Evolutionary conservation across 169 alveolate genomes (phyloP), one percentile per base, ranked within the genome.

Genomic region (Plasmodium knowlesi): DNA sequence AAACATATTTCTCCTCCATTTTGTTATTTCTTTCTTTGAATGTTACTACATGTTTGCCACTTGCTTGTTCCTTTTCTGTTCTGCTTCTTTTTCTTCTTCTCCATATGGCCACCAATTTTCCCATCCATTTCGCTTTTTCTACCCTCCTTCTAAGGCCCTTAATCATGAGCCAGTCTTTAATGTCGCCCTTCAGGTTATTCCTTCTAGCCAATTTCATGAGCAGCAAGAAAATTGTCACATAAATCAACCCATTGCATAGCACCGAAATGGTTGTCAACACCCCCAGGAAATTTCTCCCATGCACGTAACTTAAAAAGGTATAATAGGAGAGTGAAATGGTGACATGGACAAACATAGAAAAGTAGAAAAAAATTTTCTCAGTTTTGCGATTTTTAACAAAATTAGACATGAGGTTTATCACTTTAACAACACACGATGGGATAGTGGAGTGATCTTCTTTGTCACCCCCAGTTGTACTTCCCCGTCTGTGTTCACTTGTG

Each of bases 321-420:
- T 78, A 88, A 53, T 88, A 88, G 73, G 72, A 78, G 14, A 88
- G 67, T 37, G 79, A 78, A 54, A 88, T 79, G 25, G 94, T 78
- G 19, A 61, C 34, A 78, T 88, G 46, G 71, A 34, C 32, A 16
- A 88, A 57, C 61, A 78, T 5, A 19, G 94, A 78, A 88, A 78
- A 88, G 6, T 34, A 88, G 81, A 22, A 88, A 19, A 88, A 30
- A 9, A 54, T 78, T 39, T 78, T 78, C 67, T 88, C 94, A 19
- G 37, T 28, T 73, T n/a, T 14, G 61, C 43, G n/a, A 74, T 74
- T 70, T 37, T 53, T 71, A 22, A 70, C 73, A 1, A 3, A 37
- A 70, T 70, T 43, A 34, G 22, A 34, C 50, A 37, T 10, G 46
- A 9, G 12, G 0, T 30, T 83, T 70, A 10, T 5, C 22, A 54